A percentile compares a stretch with the other conserved stretches of the same genome.
These are phyloP conservation scores for Taphrina communis DNA, from an alignment of 1,139 yeast genomes.

Conservation along the genomic window DNA sequence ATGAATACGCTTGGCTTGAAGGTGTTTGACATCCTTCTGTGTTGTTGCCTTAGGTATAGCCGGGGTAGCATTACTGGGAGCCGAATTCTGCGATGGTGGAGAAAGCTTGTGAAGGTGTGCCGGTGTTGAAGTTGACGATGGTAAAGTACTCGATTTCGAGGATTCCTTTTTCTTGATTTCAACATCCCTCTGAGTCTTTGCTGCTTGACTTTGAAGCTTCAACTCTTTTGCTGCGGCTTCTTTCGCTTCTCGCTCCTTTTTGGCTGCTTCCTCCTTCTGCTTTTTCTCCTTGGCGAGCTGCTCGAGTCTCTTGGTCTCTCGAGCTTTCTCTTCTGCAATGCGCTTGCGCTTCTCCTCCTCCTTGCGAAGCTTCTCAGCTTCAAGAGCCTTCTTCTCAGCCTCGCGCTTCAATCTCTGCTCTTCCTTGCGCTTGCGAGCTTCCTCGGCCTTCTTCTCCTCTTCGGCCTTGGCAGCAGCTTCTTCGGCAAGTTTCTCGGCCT, in stretches of 20 bases:
- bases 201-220: slow-evolving; percentile 52
- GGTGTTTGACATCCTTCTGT: slow-evolving; percentile 11
- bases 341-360: slow-evolving; percentile 57
- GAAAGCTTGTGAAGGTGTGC: background rate
- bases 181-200: slow-evolving; percentile 49
- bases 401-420: slow-evolving; percentile 59
- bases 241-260: slow-evolving; percentile 52
- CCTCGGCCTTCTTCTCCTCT: slow-evolving; percentile 57
- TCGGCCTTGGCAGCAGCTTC: slow-evolving; percentile 61
- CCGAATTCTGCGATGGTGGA: background rate
- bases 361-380: slow-evolving; percentile 50
- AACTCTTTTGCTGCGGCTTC: slow-evolving; percentile 52
- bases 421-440: slow-evolving; percentile 61
- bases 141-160: slow-evolving; percentile 19
- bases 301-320: slow-evolving; percentile 55
- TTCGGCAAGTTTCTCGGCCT: slow-evolving; percentile 60
- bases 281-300: slow-evolving; percentile 54
- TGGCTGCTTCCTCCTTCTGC: slow-evolving; percentile 53
- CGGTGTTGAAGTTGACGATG: slow-evolving; percentile 20
- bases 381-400: slow-evolving; percentile 54
- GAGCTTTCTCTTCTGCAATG: slow-evolving; percentile 58
- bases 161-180: slow-evolving; percentile 49
- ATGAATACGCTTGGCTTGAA: slow-evolving; percentile 1
- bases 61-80: slow-evolving; percentile 20
- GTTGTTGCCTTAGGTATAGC: slow-evolving; percentile 21